Base-by-base conservation (phyloP, 768 basidiomycete genomes). In the Tylopilus rubrobrunneus region DNA sequence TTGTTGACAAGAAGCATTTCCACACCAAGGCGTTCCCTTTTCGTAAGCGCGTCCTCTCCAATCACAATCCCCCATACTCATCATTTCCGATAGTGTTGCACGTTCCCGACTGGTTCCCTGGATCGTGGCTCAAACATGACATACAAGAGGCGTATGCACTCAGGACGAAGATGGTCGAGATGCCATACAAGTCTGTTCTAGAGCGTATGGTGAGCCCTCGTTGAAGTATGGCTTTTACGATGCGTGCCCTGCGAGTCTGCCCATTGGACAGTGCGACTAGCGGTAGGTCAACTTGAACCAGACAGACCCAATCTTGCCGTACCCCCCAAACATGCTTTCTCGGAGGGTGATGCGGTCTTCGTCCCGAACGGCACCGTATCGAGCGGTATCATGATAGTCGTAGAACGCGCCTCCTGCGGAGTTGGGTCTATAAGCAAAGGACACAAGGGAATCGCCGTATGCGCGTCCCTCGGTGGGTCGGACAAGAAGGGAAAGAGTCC, bases 321-420 rank as follows among this genome's bases (percentile, higher is more conserved):
- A 76, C 55, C 83, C 78, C 3, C 80, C 77, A 56, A 83, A 78
- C 73, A 93, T 79, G 53, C 79, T 84, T 62, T 94, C 76, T 8
- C 85, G 76, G 23, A 95, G 77, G 0, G 94, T 92, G 49, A 84
- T 67, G 28, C 80, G 79, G 64, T 96, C 95, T 63, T 87, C 90
- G 17, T 96, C 94, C 17, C 88, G 76, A 37, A 93, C 80, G 0
- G 90, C 87, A 21, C 91, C 92, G 66, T 98, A 98, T 3, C 94
- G 83, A 3, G 94, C 92, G 0, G 92, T 89, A n/a, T n/a, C n/a
- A n/a, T n/a, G n/a, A 64, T 88, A 97, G 71, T 98, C 95, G 56
- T 89, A 88, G 72, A 98, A 98, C 10, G 80, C 89, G 8, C 86
- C 85, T 0, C 82, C 82, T 0, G 77, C 72, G 1, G 74, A 74